Evolutionary conservation across 1,284 basidiomycete genomes (phyloP), one percentile per base, ranked within the genome.

Genomic region (Trichosporon inkin): DNA sequence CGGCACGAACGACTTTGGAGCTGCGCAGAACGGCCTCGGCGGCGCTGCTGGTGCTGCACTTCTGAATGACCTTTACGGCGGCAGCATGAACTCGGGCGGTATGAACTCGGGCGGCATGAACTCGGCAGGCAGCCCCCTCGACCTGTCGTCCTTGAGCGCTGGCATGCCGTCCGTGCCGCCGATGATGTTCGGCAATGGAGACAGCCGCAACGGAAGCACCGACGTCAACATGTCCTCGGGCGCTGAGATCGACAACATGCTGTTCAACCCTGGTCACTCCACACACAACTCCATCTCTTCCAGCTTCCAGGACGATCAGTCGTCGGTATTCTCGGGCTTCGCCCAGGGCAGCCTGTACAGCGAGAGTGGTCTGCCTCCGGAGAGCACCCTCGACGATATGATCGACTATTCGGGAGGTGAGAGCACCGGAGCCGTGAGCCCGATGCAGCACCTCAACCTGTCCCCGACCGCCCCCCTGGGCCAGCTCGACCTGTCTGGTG

Each of bases 371-470:
- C 53, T 73, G 13, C 67, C 69, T 11, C 73, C 74, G 2, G 65
- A 67, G 22, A 67, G 63, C 56, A 36, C 51, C 10, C 67, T 73
- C 59, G 71, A 74, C 56, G 67, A 68, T 39, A 72, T 73, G 62
- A 68, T 73, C 39, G 71, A 75, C 57, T 75, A 71, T 58, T 69
- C 75, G 10, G 74, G 73, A 24, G 73, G 67, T 10, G 68, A 72
- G 47, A 66, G 60, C 69, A 60, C 53, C 44, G 58, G 55, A 51
- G 65, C 54, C 6, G 44, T 64, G 39, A 66, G 60, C 47, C 64
- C 58, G 6, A 62, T 61, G 58, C 62, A 62, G 52, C 60, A 56
- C 57, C 56, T 61, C 65, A 60, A 55, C 56, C 58, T 61, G 39
- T 66, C 57, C n/a, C 61, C 62, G 10, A 55, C 56, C 5, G 53